These are phyloP conservation scores for Alternaria arbusti DNA, from an alignment of 2,329 filamentous ascomycete species.

Conservation along the genomic window DNA sequence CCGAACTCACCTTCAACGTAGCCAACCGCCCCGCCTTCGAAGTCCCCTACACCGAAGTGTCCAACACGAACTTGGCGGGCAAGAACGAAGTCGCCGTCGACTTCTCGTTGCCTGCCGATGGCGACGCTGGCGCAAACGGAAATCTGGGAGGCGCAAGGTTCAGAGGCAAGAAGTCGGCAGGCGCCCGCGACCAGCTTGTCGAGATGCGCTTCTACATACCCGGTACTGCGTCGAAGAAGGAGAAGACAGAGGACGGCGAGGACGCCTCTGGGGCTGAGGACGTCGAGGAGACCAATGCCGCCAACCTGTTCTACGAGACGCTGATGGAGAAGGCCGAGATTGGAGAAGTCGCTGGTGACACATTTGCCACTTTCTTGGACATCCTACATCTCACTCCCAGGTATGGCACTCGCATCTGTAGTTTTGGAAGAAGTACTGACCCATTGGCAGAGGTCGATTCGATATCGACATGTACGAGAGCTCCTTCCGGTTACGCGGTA, in stretches of 20 bases:
- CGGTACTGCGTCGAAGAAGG: conserved; percentile 75
- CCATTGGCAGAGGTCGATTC: conserved; percentile 82
- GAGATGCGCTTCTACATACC: conserved; percentile 99
- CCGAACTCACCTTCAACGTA: conserved; percentile 94
- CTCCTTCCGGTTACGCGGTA: conserved; percentile 94
- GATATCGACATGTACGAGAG: conserved; percentile 99
- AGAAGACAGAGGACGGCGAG: conserved; percentile 75
- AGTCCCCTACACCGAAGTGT: conserved; percentile 95
- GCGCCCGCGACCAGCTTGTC: conserved; percentile 88
- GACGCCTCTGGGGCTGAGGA: conserved; percentile 61
- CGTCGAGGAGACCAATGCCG: conserved; percentile 87
- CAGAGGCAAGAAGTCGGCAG: conserved; percentile 87
- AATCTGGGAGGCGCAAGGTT: conserved; percentile 74
- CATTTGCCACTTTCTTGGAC: conserved; percentile 95
- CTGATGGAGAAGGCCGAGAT: conserved; percentile 99
- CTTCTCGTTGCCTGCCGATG: conserved; percentile 78
- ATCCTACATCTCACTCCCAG: conserved; percentile 95
- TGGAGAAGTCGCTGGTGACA: conserved; percentile 97
- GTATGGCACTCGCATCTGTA: conserved; percentile 54
- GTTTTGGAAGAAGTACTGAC: not conserved
- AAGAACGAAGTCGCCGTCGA: conserved; percentile 98
- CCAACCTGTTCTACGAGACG: conserved; percentile 96
- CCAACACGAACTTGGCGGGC: conserved; percentile 95
- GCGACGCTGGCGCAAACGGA: conserved; percentile 75
- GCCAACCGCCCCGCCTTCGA: conserved; percentile 97